Conservation (phyloP, 805 yeast genomes). For the Ogataea pignaliae region DNA sequence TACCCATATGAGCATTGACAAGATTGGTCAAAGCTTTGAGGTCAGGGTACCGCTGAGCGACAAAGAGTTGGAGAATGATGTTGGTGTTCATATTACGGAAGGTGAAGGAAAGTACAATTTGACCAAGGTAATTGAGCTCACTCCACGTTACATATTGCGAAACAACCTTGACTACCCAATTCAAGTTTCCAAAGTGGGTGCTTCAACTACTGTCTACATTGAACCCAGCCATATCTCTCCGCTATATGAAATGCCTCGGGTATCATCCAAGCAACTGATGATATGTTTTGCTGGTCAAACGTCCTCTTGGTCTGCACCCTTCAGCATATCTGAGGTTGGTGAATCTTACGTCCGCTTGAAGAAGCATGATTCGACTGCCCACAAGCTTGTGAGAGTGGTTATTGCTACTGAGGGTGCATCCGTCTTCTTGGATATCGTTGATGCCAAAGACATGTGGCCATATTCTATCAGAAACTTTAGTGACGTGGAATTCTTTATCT, state of each 20-base stretch:
- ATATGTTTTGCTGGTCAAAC: constrained; percentile 53
- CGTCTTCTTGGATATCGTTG: constrained; percentile 66
- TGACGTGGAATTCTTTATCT: constrained; percentile 78
- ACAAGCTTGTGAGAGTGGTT: constrained; percentile 65
- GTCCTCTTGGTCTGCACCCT: constrained; percentile 83
- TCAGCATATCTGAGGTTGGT: constrained; percentile 80
- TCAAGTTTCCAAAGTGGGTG: constrained; percentile 63
- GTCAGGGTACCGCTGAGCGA: constrained; percentile 42
- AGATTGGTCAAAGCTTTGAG: constrained; percentile 77
- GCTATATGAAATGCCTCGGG: constrained; percentile 57
- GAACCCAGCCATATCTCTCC: constrained; percentile 48
- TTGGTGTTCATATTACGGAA: constrained; percentile 72
- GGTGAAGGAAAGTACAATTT: constrained; percentile 81
- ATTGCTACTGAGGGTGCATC: constrained; percentile 78
- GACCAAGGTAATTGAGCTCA: constrained; percentile 70
- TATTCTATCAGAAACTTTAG: constrained; percentile 87
- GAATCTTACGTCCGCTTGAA: constrained; percentile 67
- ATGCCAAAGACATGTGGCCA: constrained; percentile 85
- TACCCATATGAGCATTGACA: constrained; percentile 75
- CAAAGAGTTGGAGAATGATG: constrained; percentile 55
- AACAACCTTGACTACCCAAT: constrained; percentile 57
- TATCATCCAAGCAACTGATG: constrained; percentile 54
- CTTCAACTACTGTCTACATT: constrained; percentile 45
- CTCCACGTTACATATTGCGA: constrained; percentile 77
- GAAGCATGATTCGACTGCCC: constrained; percentile 55